These are phyloP conservation scores for Macrolepiota albuminosa DNA, from an alignment of 768 basidiomycete species.

Conservation along the genomic window DNA sequence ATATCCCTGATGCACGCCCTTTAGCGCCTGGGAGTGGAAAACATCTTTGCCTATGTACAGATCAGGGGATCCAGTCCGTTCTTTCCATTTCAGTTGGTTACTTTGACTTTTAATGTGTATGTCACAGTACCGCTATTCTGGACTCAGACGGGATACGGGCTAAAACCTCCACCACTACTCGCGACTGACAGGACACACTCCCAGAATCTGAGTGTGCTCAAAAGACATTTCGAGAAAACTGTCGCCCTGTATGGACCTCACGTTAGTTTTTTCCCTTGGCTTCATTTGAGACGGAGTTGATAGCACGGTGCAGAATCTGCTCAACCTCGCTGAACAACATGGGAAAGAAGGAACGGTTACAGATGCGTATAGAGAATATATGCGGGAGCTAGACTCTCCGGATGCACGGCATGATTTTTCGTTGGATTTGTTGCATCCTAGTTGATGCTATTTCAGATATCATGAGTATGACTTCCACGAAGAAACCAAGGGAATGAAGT, in stretches of 20 bases:
- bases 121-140: constrained; percentile 85
- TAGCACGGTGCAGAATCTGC: constrained; percentile 48
- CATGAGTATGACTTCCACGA: constrained; percentile 89
- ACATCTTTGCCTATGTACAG: constrained; percentile 87
- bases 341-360: constrained; percentile 87
- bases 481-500: constrained; percentile 96
- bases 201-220: constrained; percentile 67
- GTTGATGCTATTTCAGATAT: constrained; percentile 41
- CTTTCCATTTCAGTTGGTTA: neutral
- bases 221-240: constrained; percentile 67
- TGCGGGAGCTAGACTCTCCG: constrained; percentile 48
- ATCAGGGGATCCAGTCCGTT: constrained; percentile 83
- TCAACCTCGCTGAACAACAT: constrained; percentile 88
- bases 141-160: constrained; percentile 81
- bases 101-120: constrained; percentile 5
- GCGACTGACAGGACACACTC: constrained; percentile 66
- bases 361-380: constrained; percentile 67
- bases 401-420: constrained; percentile 47
- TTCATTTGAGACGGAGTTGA: neutral
- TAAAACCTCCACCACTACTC: constrained; percentile 85
- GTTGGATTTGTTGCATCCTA: neutral
- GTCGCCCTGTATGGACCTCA: constrained; percentile 72
- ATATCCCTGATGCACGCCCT: neutral
- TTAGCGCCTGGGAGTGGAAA: constrained; percentile 69
- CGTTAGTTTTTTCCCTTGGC: constrained; percentile 33